Base-by-base conservation (phyloP, 2,329 filamentous ascomycete genomes). In the Xylaria sp. region DNA sequence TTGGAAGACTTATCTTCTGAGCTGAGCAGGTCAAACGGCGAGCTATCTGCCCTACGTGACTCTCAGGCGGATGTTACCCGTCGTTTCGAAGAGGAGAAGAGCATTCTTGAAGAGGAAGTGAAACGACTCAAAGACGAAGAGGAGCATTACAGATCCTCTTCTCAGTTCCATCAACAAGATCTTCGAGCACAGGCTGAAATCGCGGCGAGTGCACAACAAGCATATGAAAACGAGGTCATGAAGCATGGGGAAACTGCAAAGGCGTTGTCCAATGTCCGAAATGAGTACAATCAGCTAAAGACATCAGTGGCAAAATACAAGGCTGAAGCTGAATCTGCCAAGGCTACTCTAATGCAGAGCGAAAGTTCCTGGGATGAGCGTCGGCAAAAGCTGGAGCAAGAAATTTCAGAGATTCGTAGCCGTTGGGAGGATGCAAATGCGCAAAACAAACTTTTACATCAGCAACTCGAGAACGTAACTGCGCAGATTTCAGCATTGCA, bases 201-300 rank as follows among this genome's bases (percentile, higher is more conserved):
- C 76, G 94, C 96, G 2, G 91, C 94, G 63, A 92, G 94, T 79
- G 94, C 96, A 3, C 96, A 99, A 79, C 92, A 97, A 78, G 94
- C 96, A 74, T 99, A 99, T 78, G 97, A 99, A 80, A 91, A 91
- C 71, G 96, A 99, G 80, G 87, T 99, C 12, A 88, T 97, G 76
- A 98, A 96, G 83, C 96, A 99, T 81, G 95, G 94, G 1, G 94
- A 98, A 73, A 96, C 95, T n/a, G 93, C 95, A 13, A 94, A 94
- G 81, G 88, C 89, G 44, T 85, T 98, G 15, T 94, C 97, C 74
- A 86, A 86, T 63, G 85, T 97, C 58, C 92, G 96, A 61, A 85
- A 86, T 3, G 94, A 98, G 73, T 88, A 92, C 80, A 96, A 97
- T 76, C 85, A 93, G 74, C 82, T 98, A 70, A 94, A 93, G 82